Conservation (phyloP, 108 stramenopile genomes). For the Cylindrotheca fusiformis region DNA sequence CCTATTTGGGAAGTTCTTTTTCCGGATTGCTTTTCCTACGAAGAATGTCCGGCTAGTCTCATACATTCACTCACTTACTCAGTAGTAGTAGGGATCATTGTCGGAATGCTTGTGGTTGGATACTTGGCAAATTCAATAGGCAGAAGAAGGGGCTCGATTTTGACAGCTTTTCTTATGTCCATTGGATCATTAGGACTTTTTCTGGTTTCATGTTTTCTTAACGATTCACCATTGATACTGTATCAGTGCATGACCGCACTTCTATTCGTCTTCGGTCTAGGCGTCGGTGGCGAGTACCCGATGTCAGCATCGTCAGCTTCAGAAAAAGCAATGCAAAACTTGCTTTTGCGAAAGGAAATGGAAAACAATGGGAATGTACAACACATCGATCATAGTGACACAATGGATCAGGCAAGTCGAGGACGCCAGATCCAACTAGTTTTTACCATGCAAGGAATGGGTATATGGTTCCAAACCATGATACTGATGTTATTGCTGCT, state of each 20-base stretch:
- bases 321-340: slow-evolving; percentile 50
- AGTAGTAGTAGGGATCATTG: slow-evolving; percentile 62
- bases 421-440: slow-evolving; percentile 64
- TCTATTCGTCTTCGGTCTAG: slow-evolving; percentile 66
- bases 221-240: slow-evolving; percentile 21
- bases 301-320: slow-evolving; percentile 51
- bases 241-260: slow-evolving; percentile 37
- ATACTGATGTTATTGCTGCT: slow-evolving; percentile 41
- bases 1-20: slow-evolving; percentile 52
- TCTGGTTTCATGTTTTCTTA: slow-evolving; percentile 16
- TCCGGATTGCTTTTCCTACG: slow-evolving; percentile 5
- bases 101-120: slow-evolving; percentile 63
- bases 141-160: slow-evolving; percentile 49
- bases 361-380: not conserved
- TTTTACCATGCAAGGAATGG: slow-evolving; percentile 75
- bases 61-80: slow-evolving; percentile 47
- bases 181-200: slow-evolving; percentile 32
- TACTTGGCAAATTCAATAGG: slow-evolving; percentile 47
- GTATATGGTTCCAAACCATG: slow-evolving; percentile 64
- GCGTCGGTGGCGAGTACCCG: slow-evolving; percentile 80
- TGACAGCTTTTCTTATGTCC: slow-evolving; percentile 59
- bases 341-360: not conserved
- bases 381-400: not conserved
- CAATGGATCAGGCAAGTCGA: slow-evolving; percentile 4
- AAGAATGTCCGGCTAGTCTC: slow-evolving; percentile 20